A percentile compares a stretch with the other conserved stretches of the same genome.
phyloP scores from a whole-genome alignment of 768 basidiomycete species.

The Mycena leptocephala region DNA sequence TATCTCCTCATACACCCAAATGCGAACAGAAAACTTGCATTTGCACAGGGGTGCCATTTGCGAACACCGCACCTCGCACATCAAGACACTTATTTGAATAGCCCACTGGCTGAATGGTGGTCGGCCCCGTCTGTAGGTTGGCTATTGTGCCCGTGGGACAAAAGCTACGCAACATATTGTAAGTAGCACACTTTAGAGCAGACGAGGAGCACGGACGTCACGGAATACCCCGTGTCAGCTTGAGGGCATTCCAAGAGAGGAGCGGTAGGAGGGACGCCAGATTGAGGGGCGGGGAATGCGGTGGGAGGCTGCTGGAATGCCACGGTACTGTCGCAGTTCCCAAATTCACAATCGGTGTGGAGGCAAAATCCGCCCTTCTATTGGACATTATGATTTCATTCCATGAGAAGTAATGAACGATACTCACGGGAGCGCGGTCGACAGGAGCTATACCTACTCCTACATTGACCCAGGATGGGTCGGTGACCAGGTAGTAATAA shows the following conservation, averaged over 20 bases:
- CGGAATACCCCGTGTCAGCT: not conserved
- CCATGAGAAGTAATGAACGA: not conserved
- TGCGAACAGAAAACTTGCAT: not conserved
- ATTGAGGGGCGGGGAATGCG: not conserved
- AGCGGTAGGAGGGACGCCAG: not conserved
- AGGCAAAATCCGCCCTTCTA: not conserved
- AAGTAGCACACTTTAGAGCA: not conserved
- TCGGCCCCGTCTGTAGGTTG: not conserved
- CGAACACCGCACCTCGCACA: not conserved
- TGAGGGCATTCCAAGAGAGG: not conserved
- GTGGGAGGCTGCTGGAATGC: not conserved
- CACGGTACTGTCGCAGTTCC: not conserved
- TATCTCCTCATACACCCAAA: not conserved
- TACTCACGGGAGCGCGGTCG: slow-evolving; percentile 25
- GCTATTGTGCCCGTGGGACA: not conserved
- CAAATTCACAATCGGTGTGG: not conserved
- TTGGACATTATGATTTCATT: not conserved
- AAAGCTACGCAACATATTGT: not conserved
- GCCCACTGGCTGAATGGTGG: not conserved
- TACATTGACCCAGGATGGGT: slow-evolving; percentile 31
- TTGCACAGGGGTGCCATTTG: not conserved
- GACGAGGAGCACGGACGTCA: not conserved
- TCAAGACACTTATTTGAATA: not conserved
- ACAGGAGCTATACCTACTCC: slow-evolving; percentile 25
- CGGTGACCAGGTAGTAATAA: slow-evolving; percentile 30